These are phyloP conservation scores for Stagonosporopsis cucurbitacearum DNA, from an alignment of 2,329 filamentous ascomycete genomes.

Conservation along the genomic window DNA sequence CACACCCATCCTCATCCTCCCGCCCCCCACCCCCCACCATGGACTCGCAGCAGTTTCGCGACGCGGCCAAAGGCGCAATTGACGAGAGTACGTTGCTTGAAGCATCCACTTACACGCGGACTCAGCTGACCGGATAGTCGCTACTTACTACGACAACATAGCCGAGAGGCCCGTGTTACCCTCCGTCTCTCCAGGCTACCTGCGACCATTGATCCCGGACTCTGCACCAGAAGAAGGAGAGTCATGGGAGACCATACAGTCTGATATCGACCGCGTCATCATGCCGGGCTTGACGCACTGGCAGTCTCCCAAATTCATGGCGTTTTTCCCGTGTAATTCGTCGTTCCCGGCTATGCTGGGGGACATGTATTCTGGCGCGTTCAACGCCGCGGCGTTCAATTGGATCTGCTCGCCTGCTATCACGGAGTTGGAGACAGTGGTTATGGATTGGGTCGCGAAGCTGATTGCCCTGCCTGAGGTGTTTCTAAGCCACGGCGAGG, in stretches of 20 bases:
- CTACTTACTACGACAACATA: slow-evolving; percentile 81
- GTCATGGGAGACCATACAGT: slow-evolving; percentile 78
- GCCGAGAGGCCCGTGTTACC: slow-evolving; percentile 75
- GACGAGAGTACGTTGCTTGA: slow-evolving; percentile 71
- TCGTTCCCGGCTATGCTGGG: slow-evolving; percentile 87
- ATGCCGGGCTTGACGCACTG: slow-evolving; percentile 93
- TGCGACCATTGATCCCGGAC: slow-evolving; percentile 76
- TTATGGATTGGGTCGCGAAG: slow-evolving; percentile 89
- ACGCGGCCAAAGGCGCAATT: slow-evolving; percentile 77
- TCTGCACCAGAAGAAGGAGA: slow-evolving; percentile 70
- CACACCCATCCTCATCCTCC: too few species aligned
- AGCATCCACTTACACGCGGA: neutral
- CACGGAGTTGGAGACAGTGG: slow-evolving; percentile 91
- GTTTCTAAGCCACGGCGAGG: slow-evolving; percentile 75
- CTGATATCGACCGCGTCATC: slow-evolving; percentile 84
- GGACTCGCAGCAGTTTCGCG: slow-evolving; percentile 79
- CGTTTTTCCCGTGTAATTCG: slow-evolving; percentile 86
- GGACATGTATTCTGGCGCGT: slow-evolving; percentile 88
- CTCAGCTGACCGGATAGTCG: slow-evolving; percentile 62
- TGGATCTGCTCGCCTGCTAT: slow-evolving; percentile 94
- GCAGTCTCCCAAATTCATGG: slow-evolving; percentile 92
- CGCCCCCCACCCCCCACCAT: slow-evolving; percentile 58
- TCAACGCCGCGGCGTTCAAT: slow-evolving; percentile 92
- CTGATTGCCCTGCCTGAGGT: slow-evolving; percentile 74
- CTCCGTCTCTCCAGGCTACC: slow-evolving; percentile 82